These are phyloP conservation scores for Diaporthe citriasiana DNA, from an alignment of 2,329 filamentous ascomycete species.

Conservation along the genomic window DNA sequence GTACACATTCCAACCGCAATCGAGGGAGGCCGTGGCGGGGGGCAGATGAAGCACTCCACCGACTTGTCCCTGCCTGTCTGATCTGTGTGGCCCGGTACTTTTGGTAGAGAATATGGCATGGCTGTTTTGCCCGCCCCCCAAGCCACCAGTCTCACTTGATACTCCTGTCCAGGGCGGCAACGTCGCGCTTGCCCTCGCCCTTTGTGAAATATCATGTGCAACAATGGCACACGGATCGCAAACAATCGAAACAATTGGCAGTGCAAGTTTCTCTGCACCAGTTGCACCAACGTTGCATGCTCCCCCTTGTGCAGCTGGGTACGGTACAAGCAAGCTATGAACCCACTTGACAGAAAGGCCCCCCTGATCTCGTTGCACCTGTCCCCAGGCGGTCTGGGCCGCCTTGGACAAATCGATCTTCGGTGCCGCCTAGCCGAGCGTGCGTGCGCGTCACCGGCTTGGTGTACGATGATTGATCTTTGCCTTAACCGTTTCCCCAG, in stretches of 20 bases:
- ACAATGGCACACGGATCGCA: background rate
- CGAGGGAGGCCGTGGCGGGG: conserved; percentile 14
- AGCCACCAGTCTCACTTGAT: conserved; percentile 29
- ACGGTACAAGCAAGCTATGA: background rate
- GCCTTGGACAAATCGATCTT: conserved; percentile 3
- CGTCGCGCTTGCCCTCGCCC: conserved; percentile 7
- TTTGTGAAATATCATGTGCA: background rate
- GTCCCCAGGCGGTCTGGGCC: conserved; percentile 4
- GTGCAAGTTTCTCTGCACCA: background rate
- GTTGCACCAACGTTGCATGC: background rate
- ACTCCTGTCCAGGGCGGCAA: background rate
- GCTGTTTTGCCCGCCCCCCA: conserved; percentile 15
- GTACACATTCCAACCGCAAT: conserved; percentile 6
- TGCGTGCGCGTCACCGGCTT: conserved; percentile 15
- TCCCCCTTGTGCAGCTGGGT: background rate
- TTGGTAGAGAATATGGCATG: background rate
- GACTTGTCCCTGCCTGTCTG: background rate
- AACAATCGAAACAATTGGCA: conserved; percentile 14
- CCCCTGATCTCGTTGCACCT: background rate
- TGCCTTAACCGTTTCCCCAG: background rate
- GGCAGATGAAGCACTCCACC: conserved; percentile 21
- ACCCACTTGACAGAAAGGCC: background rate
- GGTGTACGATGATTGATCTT: background rate
- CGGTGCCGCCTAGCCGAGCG: conserved; percentile 20
- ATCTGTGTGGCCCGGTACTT: background rate